Percentiles rank a stretch among this genome's conserved stretches.
phyloP scores from a whole-genome alignment of 495 filamentous ascomycete species.

The Penicillium coprophilum region DNA sequence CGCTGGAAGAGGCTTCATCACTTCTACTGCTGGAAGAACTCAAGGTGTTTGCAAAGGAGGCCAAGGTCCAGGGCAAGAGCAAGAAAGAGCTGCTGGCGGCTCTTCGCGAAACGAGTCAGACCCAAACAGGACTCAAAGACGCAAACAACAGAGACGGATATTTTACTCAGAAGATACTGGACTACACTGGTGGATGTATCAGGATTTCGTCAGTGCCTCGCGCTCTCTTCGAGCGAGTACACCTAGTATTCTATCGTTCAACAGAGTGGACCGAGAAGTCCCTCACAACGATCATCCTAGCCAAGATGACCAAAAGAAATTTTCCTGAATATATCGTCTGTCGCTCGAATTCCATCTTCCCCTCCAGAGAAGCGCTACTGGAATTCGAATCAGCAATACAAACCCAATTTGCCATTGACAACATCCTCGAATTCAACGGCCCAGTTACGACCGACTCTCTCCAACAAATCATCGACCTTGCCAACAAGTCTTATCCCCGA shows the following conservation, averaged over 20 bases:
- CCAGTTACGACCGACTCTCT: constrained; percentile 64
- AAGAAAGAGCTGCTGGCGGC: constrained; percentile 77
- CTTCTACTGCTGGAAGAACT: constrained; percentile 83
- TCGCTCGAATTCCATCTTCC: constrained; percentile 85
- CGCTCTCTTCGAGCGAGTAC: constrained; percentile 87
- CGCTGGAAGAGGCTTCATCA: constrained; percentile 80
- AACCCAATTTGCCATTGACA: constrained; percentile 80
- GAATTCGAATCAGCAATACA: constrained; percentile 89
- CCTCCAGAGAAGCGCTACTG: constrained; percentile 68
- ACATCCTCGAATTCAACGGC: constrained; percentile 78
- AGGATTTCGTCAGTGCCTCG: constrained; percentile 71
- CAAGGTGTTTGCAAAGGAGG: constrained; percentile 80
- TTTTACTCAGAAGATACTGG: constrained; percentile 73
- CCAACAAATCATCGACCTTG: constrained; percentile 67
- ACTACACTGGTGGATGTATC: constrained; percentile 78
- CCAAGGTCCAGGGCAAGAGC: constrained; percentile 83
- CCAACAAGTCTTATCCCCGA: constrained; percentile 72
- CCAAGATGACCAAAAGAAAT: constrained; percentile 80
- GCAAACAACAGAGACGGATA: constrained; percentile 58
- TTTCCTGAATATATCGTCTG: constrained; percentile 91
- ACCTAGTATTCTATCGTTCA: constrained; percentile 93
- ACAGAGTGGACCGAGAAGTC: constrained; percentile 98
- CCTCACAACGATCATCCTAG: constrained; percentile 89
- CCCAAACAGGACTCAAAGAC: constrained; percentile 69
- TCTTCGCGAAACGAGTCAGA: constrained; percentile 66